Conservation (phyloP, 2,329 filamentous ascomycete species). For the Corinectria fuckeliana region DNA sequence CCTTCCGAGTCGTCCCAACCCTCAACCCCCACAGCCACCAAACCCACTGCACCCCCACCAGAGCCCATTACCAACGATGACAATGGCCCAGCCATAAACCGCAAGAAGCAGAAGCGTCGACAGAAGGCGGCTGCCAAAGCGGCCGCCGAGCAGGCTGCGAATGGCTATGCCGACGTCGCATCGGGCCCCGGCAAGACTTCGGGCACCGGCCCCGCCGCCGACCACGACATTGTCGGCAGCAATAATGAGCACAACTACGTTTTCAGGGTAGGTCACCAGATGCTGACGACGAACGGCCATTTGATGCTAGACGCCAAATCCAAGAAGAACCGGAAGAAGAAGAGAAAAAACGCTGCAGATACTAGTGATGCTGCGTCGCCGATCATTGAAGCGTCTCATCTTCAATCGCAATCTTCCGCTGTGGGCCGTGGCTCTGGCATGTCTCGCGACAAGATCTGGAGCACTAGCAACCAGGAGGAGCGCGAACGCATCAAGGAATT, state of each 20-base stretch:
- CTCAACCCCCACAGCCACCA: conserved; percentile 55
- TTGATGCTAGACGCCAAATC: conserved; percentile 46
- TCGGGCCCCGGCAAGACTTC: conserved; percentile 30
- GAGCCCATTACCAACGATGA: conserved; percentile 38
- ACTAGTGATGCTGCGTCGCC: conserved; percentile 32
- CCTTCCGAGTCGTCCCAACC: conserved; percentile 61
- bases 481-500: conserved; percentile 98
- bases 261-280: conserved; percentile 43
- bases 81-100: conserved; percentile 69
- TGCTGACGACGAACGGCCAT: conserved; percentile 41
- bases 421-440: conserved; percentile 50
- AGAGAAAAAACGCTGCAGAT: conserved; percentile 58
- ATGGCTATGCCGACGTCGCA: conserved; percentile 50
- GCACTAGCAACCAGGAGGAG: conserved; percentile 92
- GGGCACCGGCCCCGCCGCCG: conserved; percentile 41
- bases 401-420: conserved; percentile 40
- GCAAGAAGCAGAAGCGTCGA: conserved; percentile 94
- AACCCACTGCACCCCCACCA: conserved; percentile 43
- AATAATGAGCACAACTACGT: conserved; percentile 60
- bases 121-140: conserved; percentile 81
- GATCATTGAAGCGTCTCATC: conserved; percentile 23
- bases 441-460: conserved; percentile 92
- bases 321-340: conserved; percentile 74
- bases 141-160: conserved; percentile 50
- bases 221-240: conserved; percentile 61